Percentiles rank a stretch among this genome's conserved stretches.
Conservation (phyloP, 2,329 filamentous ascomycete species). For the Scolecobasidium constrictum region DNA sequence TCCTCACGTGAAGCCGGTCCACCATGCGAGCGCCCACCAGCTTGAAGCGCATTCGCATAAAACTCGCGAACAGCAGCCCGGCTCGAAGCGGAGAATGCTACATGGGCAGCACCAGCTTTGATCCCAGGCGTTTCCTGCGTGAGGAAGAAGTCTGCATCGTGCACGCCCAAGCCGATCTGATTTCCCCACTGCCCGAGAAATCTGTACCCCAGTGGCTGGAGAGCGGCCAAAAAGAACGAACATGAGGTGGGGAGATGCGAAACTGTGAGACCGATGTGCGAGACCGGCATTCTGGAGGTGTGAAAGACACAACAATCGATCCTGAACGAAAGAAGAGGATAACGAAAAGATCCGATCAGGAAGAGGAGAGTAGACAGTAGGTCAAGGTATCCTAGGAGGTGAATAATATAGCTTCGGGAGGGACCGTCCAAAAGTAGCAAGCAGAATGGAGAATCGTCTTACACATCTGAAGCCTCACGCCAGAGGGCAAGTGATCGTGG, state of each 20-base stretch:
- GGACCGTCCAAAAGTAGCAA: background rate
- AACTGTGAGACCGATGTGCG: conserved; percentile 56
- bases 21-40: conserved; percentile 49
- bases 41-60: conserved; percentile 56
- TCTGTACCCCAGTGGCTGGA: conserved; percentile 66
- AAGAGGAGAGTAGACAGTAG: no score
- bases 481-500: no score
- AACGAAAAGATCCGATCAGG: background rate
- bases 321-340: background rate
- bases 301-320: background rate
- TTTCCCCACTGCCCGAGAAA: conserved; percentile 54
- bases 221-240: conserved; percentile 72
- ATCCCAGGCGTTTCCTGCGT: conserved; percentile 47
- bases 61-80: conserved; percentile 59
- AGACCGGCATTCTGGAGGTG: conserved; percentile 43
- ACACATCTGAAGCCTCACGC: no score
- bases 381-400: background rate
- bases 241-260: conserved; percentile 67
- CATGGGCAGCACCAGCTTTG: conserved; percentile 45
- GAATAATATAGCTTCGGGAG: background rate
- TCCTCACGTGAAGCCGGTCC: conserved; percentile 43
- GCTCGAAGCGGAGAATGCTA: conserved; percentile 59
- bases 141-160: conserved; percentile 53
- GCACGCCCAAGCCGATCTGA: conserved; percentile 50
- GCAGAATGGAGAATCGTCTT: background rate